Evolutionary conservation across 257 asterid species (phyloP).

Genomic region (Marsdenia floribunda): DNA sequence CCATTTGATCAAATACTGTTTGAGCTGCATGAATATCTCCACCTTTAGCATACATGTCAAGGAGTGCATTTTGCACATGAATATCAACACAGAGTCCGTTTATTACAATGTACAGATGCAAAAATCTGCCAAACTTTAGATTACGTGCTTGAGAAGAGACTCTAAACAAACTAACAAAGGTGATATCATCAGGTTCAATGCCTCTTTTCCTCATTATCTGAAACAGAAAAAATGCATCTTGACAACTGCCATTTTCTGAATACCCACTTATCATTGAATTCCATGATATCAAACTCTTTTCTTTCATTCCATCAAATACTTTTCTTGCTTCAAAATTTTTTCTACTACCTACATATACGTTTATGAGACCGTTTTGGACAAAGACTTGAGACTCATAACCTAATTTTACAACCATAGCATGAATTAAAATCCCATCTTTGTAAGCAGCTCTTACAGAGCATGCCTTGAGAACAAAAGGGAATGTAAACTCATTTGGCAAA

Average conservation of each 20-base stretch:
- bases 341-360: constrained; percentile 23
- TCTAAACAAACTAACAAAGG: constrained; percentile 50
- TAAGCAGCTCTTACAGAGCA: constrained; percentile 1
- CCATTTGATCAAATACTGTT: constrained; percentile 15
- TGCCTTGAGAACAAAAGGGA: constrained; percentile 28
- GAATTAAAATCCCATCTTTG: constrained; percentile 16
- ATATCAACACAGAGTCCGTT: constrained; percentile 15
- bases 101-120: constrained; percentile 41
- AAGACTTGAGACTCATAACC: constrained; percentile 25
- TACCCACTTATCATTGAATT: constrained; percentile 45
- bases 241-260: constrained; percentile 32
- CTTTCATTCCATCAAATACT: constrained; percentile 56
- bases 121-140: constrained; percentile 36
- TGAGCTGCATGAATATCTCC: constrained; percentile 13
- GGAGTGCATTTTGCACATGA: constrained; percentile 27
- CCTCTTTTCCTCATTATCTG: constrained; percentile 38
- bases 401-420: constrained; percentile 17
- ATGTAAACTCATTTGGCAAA: constrained; percentile 24
- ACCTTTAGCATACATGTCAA: constrained; percentile 18
- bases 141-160: constrained; percentile 32
- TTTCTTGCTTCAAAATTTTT: neutral
- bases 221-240: constrained; percentile 29
- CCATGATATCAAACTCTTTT: constrained; percentile 56
- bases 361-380: constrained; percentile 27
- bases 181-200: constrained; percentile 49